Conservation (phyloP, 192 early-diverging fungal genomes). For the Nowakowskiella sp. region DNA sequence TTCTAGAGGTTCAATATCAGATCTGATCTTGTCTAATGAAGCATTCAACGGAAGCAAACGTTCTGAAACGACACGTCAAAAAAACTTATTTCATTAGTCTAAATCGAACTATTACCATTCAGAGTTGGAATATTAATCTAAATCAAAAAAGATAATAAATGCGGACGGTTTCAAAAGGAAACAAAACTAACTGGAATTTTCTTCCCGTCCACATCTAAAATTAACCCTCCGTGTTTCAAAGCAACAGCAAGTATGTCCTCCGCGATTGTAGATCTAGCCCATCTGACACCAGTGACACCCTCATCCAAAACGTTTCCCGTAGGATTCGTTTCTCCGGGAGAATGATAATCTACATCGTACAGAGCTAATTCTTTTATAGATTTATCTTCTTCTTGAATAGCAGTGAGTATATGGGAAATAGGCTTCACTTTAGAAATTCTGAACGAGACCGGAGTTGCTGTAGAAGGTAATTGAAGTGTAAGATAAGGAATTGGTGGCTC, state of each 20-base stretch:
- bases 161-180: neutral
- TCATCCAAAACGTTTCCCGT: neutral
- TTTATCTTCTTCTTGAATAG: constrained; percentile 19
- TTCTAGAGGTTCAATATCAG: constrained; percentile 14
- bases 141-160: neutral
- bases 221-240: constrained; percentile 12
- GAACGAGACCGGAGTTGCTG: constrained; percentile 6
- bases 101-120: constrained; percentile 5
- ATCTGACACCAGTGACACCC: neutral
- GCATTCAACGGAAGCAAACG: constrained; percentile 6
- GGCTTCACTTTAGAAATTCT: constrained; percentile 18
- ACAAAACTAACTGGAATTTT: neutral
- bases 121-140: constrained; percentile 12
- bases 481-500: constrained; percentile 18
- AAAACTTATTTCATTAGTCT: neutral
- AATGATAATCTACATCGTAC: neutral
- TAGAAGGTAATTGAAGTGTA: constrained; percentile 10
- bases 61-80: neutral
- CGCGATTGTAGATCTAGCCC: constrained; percentile 9
- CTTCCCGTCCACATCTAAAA: constrained; percentile 6
- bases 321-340: neutral
- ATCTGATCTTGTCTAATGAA: constrained; percentile 13
- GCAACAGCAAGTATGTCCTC: constrained; percentile 12
- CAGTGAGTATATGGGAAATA: constrained; percentile 15
- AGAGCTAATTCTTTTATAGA: neutral